Evolutionary conservation across 169 alveolate species (phyloP).

Genomic region (Blepharisma undulans): DNA sequence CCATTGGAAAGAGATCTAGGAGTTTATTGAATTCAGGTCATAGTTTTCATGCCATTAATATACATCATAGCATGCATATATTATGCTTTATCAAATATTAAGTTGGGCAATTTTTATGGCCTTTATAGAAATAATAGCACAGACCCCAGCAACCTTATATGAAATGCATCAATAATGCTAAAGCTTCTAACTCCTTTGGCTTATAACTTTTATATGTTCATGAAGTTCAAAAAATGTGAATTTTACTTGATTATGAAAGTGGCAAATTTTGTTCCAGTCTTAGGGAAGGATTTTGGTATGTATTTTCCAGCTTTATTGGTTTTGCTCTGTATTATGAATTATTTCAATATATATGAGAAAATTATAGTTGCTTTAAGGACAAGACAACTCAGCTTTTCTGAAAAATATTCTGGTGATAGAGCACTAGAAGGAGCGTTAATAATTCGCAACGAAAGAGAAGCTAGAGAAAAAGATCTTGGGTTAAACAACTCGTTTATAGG

Average conservation of each 20-base stretch:
- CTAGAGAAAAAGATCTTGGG: too few relatives aligned
- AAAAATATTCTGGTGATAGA: slow-evolving; percentile 33
- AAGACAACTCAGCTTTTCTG: slow-evolving; percentile 49
- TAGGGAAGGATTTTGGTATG: slow-evolving; percentile 54
- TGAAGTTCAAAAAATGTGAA: slow-evolving; percentile 33
- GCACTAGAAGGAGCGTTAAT: slow-evolving; percentile 38
- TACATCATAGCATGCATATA: slow-evolving; percentile 38
- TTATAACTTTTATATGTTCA: slow-evolving; percentile 48
- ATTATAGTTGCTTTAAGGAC: slow-evolving; percentile 43
- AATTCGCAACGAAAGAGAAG: neutral
- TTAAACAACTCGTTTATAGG: too few relatives aligned
- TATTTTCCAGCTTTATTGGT: slow-evolving; percentile 55
- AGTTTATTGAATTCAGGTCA: neutral
- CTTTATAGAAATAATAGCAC: slow-evolving; percentile 57
- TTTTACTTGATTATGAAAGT: slow-evolving; percentile 47
- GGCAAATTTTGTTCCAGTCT: slow-evolving; percentile 58
- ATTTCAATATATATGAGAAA: slow-evolving; percentile 49
- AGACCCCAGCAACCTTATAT: slow-evolving; percentile 54
- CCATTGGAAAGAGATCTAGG: neutral
- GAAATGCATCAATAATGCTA: slow-evolving; percentile 57
- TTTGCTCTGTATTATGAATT: slow-evolving; percentile 30
- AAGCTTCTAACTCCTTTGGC: slow-evolving; percentile 62
- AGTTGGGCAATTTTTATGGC: slow-evolving; percentile 56
- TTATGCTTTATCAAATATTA: slow-evolving; percentile 41
- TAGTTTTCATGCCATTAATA: slow-evolving; percentile 33